Evolutionary conservation across 495 filamentous ascomycete genomes (phyloP).

Genomic region (Platismatia glauca): DNA sequence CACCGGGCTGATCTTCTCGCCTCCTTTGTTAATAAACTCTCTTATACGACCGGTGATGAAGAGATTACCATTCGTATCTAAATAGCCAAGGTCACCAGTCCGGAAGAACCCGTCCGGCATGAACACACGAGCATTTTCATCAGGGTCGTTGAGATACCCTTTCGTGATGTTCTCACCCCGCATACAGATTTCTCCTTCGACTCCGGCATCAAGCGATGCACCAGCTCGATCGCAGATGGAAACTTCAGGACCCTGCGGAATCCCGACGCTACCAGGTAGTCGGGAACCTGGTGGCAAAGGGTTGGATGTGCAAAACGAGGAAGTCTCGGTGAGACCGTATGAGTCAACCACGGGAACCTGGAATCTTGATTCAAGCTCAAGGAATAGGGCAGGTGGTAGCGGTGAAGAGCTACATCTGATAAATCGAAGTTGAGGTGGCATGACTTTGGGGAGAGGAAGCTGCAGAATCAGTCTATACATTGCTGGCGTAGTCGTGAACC

Average conservation of each 20-base stretch:
- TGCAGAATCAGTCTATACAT: background rate
- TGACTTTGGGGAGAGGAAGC: background rate
- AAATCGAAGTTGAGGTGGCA: constrained; percentile 50
- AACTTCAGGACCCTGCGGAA: constrained; percentile 62
- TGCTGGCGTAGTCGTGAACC: background rate
- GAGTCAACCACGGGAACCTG: constrained; percentile 68
- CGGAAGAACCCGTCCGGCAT: constrained; percentile 61
- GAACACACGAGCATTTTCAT: constrained; percentile 38
- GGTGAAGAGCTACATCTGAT: constrained; percentile 74
- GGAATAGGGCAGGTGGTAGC: constrained; percentile 59
- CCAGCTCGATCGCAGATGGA: background rate
- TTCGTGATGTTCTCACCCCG: background rate
- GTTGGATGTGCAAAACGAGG: constrained; percentile 77
- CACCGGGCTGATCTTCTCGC: constrained; percentile 71
- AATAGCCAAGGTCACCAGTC: constrained; percentile 69
- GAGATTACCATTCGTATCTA: constrained; percentile 60
- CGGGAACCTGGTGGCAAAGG: constrained; percentile 60
- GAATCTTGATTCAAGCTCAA: constrained; percentile 57
- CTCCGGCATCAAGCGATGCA: background rate
- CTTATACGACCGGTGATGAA: constrained; percentile 70
- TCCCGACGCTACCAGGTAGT: constrained; percentile 63
- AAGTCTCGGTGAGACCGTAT: constrained; percentile 80
- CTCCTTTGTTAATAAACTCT: constrained; percentile 72
- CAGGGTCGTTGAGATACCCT: background rate
- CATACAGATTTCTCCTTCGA: background rate